A percentile compares a stretch with the other conserved stretches of the same genome.
Conservation (phyloP, 352 stramenopile species). For the Pythium brachiatum region DNA sequence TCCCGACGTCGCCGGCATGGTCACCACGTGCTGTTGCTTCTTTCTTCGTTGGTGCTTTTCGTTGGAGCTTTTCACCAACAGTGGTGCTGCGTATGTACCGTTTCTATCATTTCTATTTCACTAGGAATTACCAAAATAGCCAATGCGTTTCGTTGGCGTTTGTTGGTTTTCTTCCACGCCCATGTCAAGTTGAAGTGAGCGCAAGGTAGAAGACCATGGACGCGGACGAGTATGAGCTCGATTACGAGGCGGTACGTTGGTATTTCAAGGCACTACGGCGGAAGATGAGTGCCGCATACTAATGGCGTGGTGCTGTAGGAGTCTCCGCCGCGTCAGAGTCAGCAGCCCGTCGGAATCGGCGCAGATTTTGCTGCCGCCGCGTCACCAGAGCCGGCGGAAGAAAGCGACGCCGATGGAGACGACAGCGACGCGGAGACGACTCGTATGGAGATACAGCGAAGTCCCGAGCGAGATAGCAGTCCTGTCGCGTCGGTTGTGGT, state of each 20-base stretch:
- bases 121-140: slow-evolving; percentile 11
- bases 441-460: neutral
- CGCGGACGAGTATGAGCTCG: slow-evolving; percentile 27
- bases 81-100: neutral
- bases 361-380: neutral
- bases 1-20: slow-evolving; percentile 86
- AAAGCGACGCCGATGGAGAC: neutral
- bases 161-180: neutral
- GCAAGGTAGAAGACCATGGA: slow-evolving; percentile 21
- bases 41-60: neutral
- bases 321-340: slow-evolving; percentile 13
- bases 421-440: neutral
- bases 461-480: neutral
- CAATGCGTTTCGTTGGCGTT: slow-evolving; percentile 16
- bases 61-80: neutral
- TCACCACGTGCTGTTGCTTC: slow-evolving; percentile 16
- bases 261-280: neutral
- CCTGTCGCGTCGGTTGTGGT: neutral
- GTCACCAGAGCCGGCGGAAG: neutral
- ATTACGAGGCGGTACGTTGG: slow-evolving; percentile 28
- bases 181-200: slow-evolving; percentile 17
- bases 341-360: neutral
- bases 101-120: slow-evolving; percentile 7
- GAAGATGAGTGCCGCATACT: neutral
- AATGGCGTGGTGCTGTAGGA: slow-evolving; percentile 1